A percentile compares a stretch with the other conserved stretches of the same genome.
phyloP scores from a whole-genome alignment of 192 early-diverging fungal species.

The Haplosporangium gracile region DNA sequence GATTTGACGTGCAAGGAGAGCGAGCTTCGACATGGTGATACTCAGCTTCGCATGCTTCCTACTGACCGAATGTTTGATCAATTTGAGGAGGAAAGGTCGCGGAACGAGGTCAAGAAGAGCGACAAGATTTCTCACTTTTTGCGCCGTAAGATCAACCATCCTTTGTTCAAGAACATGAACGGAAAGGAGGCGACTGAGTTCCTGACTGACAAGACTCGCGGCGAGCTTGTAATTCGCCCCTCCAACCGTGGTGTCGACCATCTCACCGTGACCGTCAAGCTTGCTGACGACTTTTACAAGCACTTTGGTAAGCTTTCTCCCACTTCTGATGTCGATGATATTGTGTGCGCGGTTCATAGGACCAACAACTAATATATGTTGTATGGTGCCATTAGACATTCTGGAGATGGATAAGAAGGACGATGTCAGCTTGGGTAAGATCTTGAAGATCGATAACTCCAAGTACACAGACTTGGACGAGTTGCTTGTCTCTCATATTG shows the following conservation, averaged over 20 bases:
- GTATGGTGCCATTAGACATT: constrained; percentile 64
- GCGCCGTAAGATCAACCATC: constrained; percentile 83
- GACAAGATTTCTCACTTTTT: constrained; percentile 37
- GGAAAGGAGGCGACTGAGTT: constrained; percentile 81
- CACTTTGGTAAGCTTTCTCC: constrained; percentile 74
- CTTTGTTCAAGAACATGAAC: constrained; percentile 83
- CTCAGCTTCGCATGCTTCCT: constrained; percentile 58
- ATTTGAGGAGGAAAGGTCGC: constrained; percentile 49
- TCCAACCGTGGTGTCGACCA: constrained; percentile 92
- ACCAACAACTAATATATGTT: background rate
- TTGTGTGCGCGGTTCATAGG: background rate
- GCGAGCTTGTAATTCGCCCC: constrained; percentile 89
- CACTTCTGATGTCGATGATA: background rate
- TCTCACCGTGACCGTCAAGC: constrained; percentile 94
- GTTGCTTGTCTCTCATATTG: constrained; percentile 90
- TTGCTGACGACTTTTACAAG: constrained; percentile 87
- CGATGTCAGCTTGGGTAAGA: constrained; percentile 77
- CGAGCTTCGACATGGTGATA: constrained; percentile 65
- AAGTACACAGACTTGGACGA: constrained; percentile 93
- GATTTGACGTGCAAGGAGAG: constrained; percentile 80
- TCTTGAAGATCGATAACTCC: constrained; percentile 74
- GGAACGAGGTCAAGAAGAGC: constrained; percentile 47
- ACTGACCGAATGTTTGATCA: constrained; percentile 71
- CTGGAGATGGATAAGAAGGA: constrained; percentile 78
- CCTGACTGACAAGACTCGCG: constrained; percentile 73